Base-by-base conservation (phyloP, 1,284 basidiomycete genomes). In the Ustilago cynodontis region DNA sequence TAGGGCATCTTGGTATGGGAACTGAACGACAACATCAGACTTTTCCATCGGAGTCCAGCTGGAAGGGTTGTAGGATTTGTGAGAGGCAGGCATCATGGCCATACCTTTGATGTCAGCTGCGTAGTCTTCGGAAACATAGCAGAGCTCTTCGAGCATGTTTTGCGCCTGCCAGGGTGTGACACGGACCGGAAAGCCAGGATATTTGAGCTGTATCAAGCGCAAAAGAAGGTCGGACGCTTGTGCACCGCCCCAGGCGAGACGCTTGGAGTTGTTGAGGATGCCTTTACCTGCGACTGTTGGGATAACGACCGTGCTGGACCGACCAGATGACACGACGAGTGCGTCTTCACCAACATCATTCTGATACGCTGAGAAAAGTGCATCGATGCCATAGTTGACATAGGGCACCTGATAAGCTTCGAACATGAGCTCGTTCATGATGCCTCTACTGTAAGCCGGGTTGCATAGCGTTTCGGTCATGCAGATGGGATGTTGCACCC, bases 341-440 rank as follows among this genome's bases (percentile, higher is more conserved):
- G 82, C 80, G 22, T 85, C 77, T 9, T 71, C 61, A 8, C 66
- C 68, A 18, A 85, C 67, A 11, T 72, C 61, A 52, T 86, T 86
- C 24, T 80, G 70, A 54, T 89, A 94, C 82, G 97, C 95, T 0
- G 95, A 94, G 90, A 98, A 96, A 65, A 96, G 88, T 8, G 93
- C 92, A 85, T 99, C 97, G 73, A 98, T 88, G 65, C 94, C 94
- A 86, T 94, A 99, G 16, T 93, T 89, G 51, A 98, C 89, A 2
- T 92, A 91, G 0, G 95, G 95, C 1, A 92, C 94, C 18, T 90
- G 90, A 86, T 99, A 99, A 53, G 92, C 90, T 87, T 99, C 97
- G 84, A 99, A 99, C 86, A 99, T 90, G 26, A 99, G 90, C 85
- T 99, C 97, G 1, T 95, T 95, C 28, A 95, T 97, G 69, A 97